Conservation (phyloP, 768 basidiomycete genomes). For the Clitopilus hobsonii region DNA sequence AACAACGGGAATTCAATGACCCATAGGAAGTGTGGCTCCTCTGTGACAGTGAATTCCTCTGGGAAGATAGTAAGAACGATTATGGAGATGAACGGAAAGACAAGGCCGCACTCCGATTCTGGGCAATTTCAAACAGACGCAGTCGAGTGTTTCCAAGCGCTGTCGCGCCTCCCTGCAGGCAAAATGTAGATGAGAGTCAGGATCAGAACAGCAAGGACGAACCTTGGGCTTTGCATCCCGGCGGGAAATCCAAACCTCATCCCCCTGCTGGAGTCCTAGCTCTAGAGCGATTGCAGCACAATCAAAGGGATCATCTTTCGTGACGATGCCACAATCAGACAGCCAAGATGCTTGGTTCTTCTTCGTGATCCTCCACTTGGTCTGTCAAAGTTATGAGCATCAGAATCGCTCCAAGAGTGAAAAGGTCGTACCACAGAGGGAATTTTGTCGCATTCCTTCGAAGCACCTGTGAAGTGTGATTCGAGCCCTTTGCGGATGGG, state of each 20-base stretch:
- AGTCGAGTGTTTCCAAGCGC: conserved; percentile 68
- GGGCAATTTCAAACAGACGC: conserved; percentile 62
- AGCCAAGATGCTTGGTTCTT: conserved; percentile 46
- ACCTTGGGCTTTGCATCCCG: conserved; percentile 52
- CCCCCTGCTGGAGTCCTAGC: conserved; percentile 42
- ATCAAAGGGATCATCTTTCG: conserved; percentile 17
- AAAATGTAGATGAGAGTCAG: conserved; percentile 17
- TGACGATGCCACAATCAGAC: conserved; percentile 20
- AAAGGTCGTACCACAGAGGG: conserved; percentile 21
- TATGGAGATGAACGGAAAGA: conserved; percentile 7
- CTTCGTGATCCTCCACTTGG: conserved; percentile 16
- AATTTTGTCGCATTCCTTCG: conserved; percentile 26
- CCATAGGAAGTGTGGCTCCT: conserved; percentile 84
- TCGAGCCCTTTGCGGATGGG: conserved; percentile 37
- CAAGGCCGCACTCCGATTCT: conserved; percentile 48
- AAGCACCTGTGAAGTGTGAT: conserved; percentile 35
- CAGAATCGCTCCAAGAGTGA: not conserved
- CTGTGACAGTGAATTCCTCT: conserved; percentile 55
- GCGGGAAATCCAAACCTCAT: conserved; percentile 54
- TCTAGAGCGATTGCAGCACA: conserved; percentile 30
- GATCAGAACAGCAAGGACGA: conserved; percentile 14
- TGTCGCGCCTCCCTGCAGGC: conserved; percentile 78
- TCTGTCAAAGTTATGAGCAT: not conserved
- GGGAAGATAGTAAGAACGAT: conserved; percentile 10
- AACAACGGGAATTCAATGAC: conserved; percentile 95